These are phyloP conservation scores for Basidiobolus meristosporus DNA, from an alignment of 371 early-diverging fungal genomes.

Conservation along the genomic window DNA sequence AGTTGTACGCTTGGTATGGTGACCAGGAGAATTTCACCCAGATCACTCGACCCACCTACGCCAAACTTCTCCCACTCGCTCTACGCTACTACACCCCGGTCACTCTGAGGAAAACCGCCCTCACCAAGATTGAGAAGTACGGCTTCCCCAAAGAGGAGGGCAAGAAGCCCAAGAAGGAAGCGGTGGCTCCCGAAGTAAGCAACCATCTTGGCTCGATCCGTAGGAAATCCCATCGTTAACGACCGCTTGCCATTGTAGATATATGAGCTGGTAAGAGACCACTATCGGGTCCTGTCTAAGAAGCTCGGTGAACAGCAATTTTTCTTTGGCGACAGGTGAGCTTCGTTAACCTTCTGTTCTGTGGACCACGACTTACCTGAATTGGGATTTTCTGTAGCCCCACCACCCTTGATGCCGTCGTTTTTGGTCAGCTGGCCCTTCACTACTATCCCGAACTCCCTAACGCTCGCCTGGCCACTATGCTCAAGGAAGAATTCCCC, in stretches of 20 bases:
- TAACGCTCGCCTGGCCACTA: slow-evolving; percentile 31
- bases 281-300: slow-evolving; percentile 24
- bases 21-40: slow-evolving; percentile 47
- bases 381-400: slow-evolving; percentile 10
- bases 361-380: too few relatives aligned
- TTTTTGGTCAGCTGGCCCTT: slow-evolving; percentile 43
- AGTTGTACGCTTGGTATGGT: slow-evolving; percentile 46
- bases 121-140: slow-evolving; percentile 23
- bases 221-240: not conserved
- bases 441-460: slow-evolving; percentile 41
- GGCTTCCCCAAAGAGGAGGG: slow-evolving; percentile 17
- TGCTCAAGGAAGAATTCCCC: slow-evolving; percentile 31
- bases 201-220: not conserved
- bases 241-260: slow-evolving; percentile 12
- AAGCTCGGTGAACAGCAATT: slow-evolving; percentile 35
- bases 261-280: slow-evolving; percentile 27
- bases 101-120: slow-evolving; percentile 30
- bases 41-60: slow-evolving; percentile 37
- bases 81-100: slow-evolving; percentile 31
- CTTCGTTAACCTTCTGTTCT: too few relatives aligned
- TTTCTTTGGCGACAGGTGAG: slow-evolving; percentile 39
- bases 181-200: not conserved
- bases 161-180: slow-evolving; percentile 5
- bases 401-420: slow-evolving; percentile 39
- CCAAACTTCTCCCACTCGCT: slow-evolving; percentile 36